Percentiles rank a stretch among this genome's conserved stretches.
phyloP scores from a whole-genome alignment of 2,329 filamentous ascomycete species.

The Metarhizium humberi region DNA sequence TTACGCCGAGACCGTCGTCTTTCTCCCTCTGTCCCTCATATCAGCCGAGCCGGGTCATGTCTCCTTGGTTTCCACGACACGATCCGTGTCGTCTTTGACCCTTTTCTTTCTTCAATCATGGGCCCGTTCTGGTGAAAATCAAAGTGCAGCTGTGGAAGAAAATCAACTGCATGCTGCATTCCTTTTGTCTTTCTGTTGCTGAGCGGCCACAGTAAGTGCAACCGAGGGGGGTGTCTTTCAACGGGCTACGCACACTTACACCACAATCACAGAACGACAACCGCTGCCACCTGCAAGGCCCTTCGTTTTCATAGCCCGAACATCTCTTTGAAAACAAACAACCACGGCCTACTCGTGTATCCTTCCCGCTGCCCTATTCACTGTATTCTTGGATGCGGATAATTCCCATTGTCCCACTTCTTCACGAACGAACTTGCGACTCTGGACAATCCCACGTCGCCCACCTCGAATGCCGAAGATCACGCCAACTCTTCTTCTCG shows the following conservation, averaged over 20 bases:
- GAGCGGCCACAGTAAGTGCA: not conserved
- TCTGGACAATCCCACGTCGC: not conserved
- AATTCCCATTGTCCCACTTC: not conserved
- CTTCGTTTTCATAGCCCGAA: not conserved
- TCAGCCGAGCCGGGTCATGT: slow-evolving; percentile 11
- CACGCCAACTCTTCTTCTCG: slow-evolving; percentile 7
- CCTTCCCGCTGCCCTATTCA: not conserved
- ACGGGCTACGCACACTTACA: slow-evolving; percentile 3
- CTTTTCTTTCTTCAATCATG: slow-evolving; percentile 15
- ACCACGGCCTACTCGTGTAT: not conserved
- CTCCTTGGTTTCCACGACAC: slow-evolving; percentile 7
- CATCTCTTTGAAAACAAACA: not conserved
- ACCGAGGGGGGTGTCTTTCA: slow-evolving; percentile 4
- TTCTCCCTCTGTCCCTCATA: slow-evolving; percentile 11
- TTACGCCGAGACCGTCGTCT: slow-evolving; percentile 13
- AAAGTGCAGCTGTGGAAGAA: slow-evolving; percentile 3
- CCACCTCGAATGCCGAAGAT: slow-evolving; percentile 5
- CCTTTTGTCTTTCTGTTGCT: not conserved
- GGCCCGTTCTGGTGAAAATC: slow-evolving; percentile 9
- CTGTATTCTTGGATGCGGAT: not conserved
- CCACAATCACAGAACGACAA: not conserved
- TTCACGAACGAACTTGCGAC: not conserved
- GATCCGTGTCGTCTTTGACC: slow-evolving; percentile 5
- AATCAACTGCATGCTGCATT: slow-evolving; percentile 1
- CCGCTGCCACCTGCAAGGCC: not conserved